Base-by-base conservation (phyloP, 2,329 filamentous ascomycete species). In the Scopulariopsis brevicaulis region DNA sequence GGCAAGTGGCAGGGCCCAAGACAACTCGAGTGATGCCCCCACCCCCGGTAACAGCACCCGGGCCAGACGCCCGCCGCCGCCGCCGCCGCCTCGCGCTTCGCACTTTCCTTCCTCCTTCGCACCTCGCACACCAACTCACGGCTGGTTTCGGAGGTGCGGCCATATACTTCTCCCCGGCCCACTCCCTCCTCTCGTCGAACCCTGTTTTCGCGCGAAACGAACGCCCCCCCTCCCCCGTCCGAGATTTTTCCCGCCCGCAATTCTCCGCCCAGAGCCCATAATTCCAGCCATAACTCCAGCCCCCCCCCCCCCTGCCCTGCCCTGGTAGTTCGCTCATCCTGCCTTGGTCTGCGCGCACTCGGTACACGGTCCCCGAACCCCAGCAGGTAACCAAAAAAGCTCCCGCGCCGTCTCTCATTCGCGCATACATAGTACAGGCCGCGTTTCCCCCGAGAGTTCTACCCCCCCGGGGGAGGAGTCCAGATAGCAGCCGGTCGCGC, bases 201-300 rank as follows among this genome's bases (percentile, higher is more conserved):
- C 34, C 53, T 50, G 46, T 50, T 50, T 50, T 50, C 28, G 28
- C 28, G 28, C 28, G 28, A 32, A 32, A 32, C 28, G 46, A 32
- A 22, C 53, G 20, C 37, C 34, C 37, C n/a, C n/a, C n/a, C n/a
- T n/a, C n/a, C n/a, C n/a, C 53, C 53, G 37, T 40, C 55, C 22
- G 25, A 24, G 43, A 50, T 56, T 56, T 56, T 32, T 32, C 28
- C 50, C 55, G 43, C 55, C 55, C 55, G 43, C 43, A 32, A n/a
- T 56, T 56, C 43, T 56, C 55, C 55, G 55, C 55, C 54, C 43
- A 24, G 28, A 56, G 54, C 15, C 55, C 55, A 56, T 56, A 56
- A 50, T 51, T 35, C 55, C 40, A 51, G 25, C 55, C 55, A 50
- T 56, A 56, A 56, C 43, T 51, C 40, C 40, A 51, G 22, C 20